Conservation (phyloP, 106 monocot genomes). For the Platanthera zijinensis region DNA sequence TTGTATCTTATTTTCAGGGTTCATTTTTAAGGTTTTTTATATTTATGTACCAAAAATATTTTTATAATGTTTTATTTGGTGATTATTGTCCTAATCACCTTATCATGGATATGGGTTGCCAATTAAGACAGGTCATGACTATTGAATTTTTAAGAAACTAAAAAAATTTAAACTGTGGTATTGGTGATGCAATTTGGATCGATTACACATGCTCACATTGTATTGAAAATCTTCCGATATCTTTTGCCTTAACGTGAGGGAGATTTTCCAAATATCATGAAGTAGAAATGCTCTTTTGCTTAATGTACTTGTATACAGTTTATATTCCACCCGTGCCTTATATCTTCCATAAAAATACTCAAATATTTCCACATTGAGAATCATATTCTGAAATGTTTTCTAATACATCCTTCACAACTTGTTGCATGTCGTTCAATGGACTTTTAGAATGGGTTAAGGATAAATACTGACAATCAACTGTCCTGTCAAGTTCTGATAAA, state of each 20-base stretch:
- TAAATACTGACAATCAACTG: neutral
- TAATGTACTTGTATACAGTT: neutral
- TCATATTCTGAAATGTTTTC: neutral
- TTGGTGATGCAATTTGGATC: neutral
- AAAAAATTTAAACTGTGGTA: neutral
- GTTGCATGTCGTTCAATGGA: neutral
- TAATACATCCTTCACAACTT: neutral
- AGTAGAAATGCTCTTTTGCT: too few species aligned
- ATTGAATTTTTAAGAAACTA: neutral
- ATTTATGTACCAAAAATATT: too few species aligned
- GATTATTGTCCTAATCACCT: too few species aligned
- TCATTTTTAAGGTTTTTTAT: too few species aligned
- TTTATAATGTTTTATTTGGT: too few species aligned
- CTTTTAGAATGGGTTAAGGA: neutral
- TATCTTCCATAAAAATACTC: neutral
- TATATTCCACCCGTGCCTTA: neutral
- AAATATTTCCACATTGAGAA: neutral
- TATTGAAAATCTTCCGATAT: neutral
- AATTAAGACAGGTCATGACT: neutral
- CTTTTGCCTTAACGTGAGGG: neutral
- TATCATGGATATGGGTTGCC: neutral
- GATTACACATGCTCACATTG: neutral
- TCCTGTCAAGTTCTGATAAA: neutral
- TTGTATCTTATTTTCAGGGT: too few species aligned
- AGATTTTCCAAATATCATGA: too few species aligned